Percentiles rank a stretch among this genome's conserved stretches.
Conservation (phyloP, 768 basidiomycete species). For the Russula earlei region DNA sequence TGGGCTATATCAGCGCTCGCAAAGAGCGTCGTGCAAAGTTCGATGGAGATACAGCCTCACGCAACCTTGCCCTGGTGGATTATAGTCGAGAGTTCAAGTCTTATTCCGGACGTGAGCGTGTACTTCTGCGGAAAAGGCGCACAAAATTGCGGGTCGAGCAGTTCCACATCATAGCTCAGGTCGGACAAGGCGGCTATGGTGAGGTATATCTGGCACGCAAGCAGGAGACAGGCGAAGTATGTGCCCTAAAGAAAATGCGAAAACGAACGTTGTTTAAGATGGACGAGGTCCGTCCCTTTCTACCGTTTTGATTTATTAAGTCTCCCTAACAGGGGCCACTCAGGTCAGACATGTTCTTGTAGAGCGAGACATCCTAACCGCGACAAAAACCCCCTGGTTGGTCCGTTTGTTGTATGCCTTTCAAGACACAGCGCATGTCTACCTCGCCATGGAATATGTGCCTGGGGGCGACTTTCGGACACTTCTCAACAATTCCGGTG, state of each 20-base stretch:
- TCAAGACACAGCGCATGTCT: constrained; percentile 85
- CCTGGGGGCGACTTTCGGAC: constrained; percentile 98
- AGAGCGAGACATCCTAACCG: constrained; percentile 94
- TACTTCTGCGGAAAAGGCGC: constrained; percentile 82
- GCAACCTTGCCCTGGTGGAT: constrained; percentile 46
- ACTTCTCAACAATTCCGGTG: constrained; percentile 93
- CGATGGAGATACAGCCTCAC: constrained; percentile 68
- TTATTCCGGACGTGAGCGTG: constrained; percentile 90
- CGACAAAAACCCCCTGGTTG: constrained; percentile 96
- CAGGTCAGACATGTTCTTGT: constrained; percentile 96
- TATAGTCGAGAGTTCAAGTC: constrained; percentile 79
- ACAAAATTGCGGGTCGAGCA: constrained; percentile 90
- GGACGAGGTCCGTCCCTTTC: constrained; percentile 66
- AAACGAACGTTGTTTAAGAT: constrained; percentile 94
- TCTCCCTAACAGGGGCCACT: background rate
- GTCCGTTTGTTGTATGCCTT: constrained; percentile 93
- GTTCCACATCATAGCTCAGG: constrained; percentile 97
- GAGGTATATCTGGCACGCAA: constrained; percentile 95
- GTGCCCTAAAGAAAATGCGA: constrained; percentile 95
- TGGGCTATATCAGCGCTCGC: constrained; percentile 81
- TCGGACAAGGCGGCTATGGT: constrained; percentile 98
- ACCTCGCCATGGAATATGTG: constrained; percentile 98
- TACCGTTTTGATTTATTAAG: background rate
- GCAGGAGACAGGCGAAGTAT: constrained; percentile 91
- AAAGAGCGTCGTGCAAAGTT: constrained; percentile 80